Percentiles rank a stretch among this genome's conserved stretches.
Conservation (phyloP, 2,329 filamentous ascomycete genomes). For the Colletotrichum cereale region DNA sequence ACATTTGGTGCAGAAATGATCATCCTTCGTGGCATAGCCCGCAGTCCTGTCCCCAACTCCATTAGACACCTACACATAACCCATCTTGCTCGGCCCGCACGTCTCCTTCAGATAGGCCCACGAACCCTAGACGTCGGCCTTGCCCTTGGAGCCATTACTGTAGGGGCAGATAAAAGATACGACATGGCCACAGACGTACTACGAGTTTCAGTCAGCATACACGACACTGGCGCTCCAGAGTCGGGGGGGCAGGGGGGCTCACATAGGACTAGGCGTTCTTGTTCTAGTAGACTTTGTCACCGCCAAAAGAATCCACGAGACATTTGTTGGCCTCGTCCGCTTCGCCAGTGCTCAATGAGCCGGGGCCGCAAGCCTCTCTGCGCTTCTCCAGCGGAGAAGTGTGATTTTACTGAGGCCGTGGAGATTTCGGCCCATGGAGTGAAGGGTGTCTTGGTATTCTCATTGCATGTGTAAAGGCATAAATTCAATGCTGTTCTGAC, state of each 20-base stretch:
- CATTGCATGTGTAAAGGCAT: too few species aligned
- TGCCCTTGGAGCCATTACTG: not conserved
- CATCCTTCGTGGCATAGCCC: not conserved
- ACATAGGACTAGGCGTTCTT: not conserved
- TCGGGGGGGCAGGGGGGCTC: too few species aligned
- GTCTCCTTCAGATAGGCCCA: not conserved
- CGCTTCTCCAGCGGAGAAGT: conserved; percentile 10
- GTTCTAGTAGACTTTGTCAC: not conserved
- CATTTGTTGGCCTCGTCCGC: conserved; percentile 3
- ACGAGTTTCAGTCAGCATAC: not conserved
- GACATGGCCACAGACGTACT: not conserved
- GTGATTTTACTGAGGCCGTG: not conserved
- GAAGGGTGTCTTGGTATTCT: conserved; percentile 4
- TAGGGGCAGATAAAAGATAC: conserved; percentile 1
- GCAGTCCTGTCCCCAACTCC: not conserved
- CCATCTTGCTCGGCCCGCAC: not conserved
- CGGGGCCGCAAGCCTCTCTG: not conserved
- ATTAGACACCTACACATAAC: conserved; percentile 4
- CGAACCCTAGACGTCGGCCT: not conserved
- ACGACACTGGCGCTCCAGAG: too few species aligned
- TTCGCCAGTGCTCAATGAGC: not conserved
- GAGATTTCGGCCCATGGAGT: not conserved
- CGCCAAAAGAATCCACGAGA: not conserved
- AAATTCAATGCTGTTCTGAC: too few species aligned
- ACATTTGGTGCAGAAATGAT: not conserved